Conservation (phyloP, 2,329 filamentous ascomycete genomes). For the Paraphaeosphaeria minitans region DNA sequence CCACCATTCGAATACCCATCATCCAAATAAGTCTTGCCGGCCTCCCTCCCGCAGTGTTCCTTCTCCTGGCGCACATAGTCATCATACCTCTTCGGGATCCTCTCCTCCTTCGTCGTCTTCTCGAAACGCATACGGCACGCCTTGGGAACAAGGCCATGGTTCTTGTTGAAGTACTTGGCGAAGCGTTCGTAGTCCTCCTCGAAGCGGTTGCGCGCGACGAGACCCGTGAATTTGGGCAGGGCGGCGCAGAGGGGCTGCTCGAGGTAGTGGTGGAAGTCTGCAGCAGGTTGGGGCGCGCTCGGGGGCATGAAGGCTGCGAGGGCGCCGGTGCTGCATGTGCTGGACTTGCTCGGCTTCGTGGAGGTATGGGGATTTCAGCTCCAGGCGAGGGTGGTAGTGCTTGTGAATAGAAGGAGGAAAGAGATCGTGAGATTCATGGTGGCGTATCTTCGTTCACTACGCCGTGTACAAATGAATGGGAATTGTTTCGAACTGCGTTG, state of each 20-base stretch:
- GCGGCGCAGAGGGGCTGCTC: not conserved
- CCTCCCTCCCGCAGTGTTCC: not conserved
- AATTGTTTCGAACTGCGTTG: not conserved
- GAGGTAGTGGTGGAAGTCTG: not conserved
- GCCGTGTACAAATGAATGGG: not conserved
- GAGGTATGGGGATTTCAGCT: not conserved
- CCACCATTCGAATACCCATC: not conserved
- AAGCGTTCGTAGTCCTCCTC: conserved; percentile 6
- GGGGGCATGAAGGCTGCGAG: not conserved
- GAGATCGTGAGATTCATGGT: not conserved
- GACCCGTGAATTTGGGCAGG: not conserved
- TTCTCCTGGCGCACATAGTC: not conserved
- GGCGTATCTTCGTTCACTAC: not conserved
- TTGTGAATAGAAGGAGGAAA: not conserved
- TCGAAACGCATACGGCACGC: not conserved
- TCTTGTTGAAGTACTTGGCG: conserved; percentile 1
- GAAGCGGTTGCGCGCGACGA: conserved; percentile 4
- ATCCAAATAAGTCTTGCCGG: not conserved
- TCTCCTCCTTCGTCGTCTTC: not conserved
- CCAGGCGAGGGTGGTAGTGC: not conserved
- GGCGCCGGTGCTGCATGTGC: not conserved
- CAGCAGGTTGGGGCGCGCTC: not conserved
- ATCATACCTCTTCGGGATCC: not conserved
- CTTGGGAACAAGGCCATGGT: not conserved
- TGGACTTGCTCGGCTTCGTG: not conserved